Evolutionary conservation across 768 basidiomycete genomes (phyloP).

Genomic region (Mycena haematopus): DNA sequence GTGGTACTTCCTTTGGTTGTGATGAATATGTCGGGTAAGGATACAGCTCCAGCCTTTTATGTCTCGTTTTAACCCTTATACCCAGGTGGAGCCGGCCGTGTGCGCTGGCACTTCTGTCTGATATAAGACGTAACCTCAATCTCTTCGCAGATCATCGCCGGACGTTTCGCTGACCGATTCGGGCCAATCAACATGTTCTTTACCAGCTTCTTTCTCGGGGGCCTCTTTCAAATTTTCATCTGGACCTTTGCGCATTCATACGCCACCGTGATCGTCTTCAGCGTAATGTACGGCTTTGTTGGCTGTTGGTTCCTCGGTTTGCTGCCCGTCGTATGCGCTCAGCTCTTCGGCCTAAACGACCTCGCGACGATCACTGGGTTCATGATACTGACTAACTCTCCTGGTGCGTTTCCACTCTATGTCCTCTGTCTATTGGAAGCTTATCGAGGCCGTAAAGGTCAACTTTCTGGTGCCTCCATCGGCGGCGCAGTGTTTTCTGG

Average conservation of each 20-base stretch:
- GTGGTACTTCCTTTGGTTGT: slow-evolving; percentile 32
- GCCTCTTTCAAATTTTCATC: slow-evolving; percentile 43
- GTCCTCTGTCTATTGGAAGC: background rate
- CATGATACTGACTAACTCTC: slow-evolving; percentile 34
- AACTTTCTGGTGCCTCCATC: slow-evolving; percentile 40
- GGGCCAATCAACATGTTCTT: slow-evolving; percentile 49
- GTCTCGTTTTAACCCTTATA: background rate
- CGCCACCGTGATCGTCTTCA: slow-evolving; percentile 38
- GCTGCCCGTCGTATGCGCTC: slow-evolving; percentile 39
- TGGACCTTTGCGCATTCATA: slow-evolving; percentile 46
- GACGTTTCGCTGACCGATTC: slow-evolving; percentile 44
- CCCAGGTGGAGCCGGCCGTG: slow-evolving; percentile 33
- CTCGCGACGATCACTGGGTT: slow-evolving; percentile 35
- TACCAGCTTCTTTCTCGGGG: slow-evolving; percentile 40
- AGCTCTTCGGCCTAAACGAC: slow-evolving; percentile 34
- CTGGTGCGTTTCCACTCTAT: slow-evolving; percentile 19
- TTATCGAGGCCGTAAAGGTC: slow-evolving; percentile 29
- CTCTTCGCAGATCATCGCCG: slow-evolving; percentile 37
- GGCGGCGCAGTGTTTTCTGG: slow-evolving; percentile 39
- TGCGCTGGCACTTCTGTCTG: slow-evolving; percentile 7
- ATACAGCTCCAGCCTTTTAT: background rate
- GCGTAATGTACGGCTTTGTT: slow-evolving; percentile 41
- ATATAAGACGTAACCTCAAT: background rate
- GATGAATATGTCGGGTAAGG: slow-evolving; percentile 34
- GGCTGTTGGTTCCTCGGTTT: slow-evolving; percentile 44